A percentile compares a stretch with the other conserved stretches of the same genome.
Conservation (phyloP, 805 yeast species). For the Pichia pseudocactophila region DNA sequence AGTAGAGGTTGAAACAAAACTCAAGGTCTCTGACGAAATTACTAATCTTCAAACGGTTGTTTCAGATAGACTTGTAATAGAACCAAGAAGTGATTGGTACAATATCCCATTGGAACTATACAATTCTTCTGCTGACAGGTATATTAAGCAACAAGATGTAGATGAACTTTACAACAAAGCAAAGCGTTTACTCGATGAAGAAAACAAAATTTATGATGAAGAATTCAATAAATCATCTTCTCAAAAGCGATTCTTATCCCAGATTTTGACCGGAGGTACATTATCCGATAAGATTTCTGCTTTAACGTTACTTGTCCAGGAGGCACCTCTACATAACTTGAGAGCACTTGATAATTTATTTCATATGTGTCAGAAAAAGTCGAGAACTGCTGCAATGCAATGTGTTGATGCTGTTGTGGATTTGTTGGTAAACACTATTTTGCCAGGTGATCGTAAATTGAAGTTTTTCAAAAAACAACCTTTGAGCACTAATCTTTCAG, state of each 20-base stretch:
- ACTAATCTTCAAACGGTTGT: slow-evolving; percentile 39
- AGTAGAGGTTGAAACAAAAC: slow-evolving; percentile 23
- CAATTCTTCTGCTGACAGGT: slow-evolving; percentile 25
- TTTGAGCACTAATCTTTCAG: slow-evolving; percentile 35
- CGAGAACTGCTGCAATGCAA: slow-evolving; percentile 87
- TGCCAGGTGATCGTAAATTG: slow-evolving; percentile 83
- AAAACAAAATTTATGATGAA: slow-evolving; percentile 60
- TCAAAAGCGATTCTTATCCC: slow-evolving; percentile 80
- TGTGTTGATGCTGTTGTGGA: slow-evolving; percentile 86
- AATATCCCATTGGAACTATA: slow-evolving; percentile 37
- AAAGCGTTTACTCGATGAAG: slow-evolving; percentile 52
- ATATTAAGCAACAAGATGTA: slow-evolving; percentile 42
- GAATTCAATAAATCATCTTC: slow-evolving; percentile 70
- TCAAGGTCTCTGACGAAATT: slow-evolving; percentile 23
- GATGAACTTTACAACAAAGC: slow-evolving; percentile 60
- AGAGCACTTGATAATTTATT: slow-evolving; percentile 75
- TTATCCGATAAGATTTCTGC: slow-evolving; percentile 93
- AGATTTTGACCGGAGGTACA: slow-evolving; percentile 87
- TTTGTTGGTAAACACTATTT: slow-evolving; percentile 71
- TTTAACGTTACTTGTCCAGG: slow-evolving; percentile 83
- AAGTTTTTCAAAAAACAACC: slow-evolving; percentile 72
- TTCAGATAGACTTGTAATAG: slow-evolving; percentile 47
- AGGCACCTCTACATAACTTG: slow-evolving; percentile 84
- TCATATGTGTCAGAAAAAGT: slow-evolving; percentile 78
- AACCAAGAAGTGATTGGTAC: slow-evolving; percentile 71